phyloP scores from a whole-genome alignment of 163 green algal species.

The Scenedesmus sp. region DNA sequence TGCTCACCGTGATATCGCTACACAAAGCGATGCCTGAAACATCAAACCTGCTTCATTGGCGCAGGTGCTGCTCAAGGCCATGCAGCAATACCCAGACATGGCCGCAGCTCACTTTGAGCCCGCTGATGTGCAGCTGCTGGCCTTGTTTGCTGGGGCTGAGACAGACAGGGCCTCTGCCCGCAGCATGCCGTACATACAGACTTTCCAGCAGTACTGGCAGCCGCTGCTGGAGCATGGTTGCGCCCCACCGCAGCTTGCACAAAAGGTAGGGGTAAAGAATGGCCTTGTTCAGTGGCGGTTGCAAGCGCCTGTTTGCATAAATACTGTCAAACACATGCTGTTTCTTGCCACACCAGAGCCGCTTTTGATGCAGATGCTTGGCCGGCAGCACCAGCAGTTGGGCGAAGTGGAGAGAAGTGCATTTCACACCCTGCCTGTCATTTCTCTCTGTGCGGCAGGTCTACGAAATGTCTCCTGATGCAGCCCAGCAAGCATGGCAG shows the following conservation, averaged over 20 bases:
- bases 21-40: too few species aligned
- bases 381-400: background rate
- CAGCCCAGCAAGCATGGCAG: slow-evolving; percentile 6
- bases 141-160: slow-evolving; percentile 51
- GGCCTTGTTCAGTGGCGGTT: background rate
- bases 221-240: background rate
- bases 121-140: slow-evolving; percentile 55
- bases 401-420: background rate
- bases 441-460: slow-evolving; percentile 19
- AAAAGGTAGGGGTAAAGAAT: background rate
- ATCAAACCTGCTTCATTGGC: background rate
- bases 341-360: background rate
- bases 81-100: slow-evolving; percentile 52
- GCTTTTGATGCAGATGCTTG: background rate
- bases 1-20: background rate
- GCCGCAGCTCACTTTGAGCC: slow-evolving; percentile 41
- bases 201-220: slow-evolving; percentile 54
- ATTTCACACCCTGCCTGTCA: background rate
- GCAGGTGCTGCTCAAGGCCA: slow-evolving; percentile 57
- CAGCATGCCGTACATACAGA: slow-evolving; percentile 58
- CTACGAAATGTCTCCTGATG: slow-evolving; percentile 48
- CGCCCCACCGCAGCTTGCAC: slow-evolving; percentile 5
- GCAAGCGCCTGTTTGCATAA: too few species aligned
- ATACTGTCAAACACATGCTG: background rate
- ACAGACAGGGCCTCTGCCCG: background rate